Percentiles rank a stretch among this genome's conserved stretches.
Conservation (phyloP, 768 basidiomycete genomes). For the Termitomyces bulborhizus region DNA sequence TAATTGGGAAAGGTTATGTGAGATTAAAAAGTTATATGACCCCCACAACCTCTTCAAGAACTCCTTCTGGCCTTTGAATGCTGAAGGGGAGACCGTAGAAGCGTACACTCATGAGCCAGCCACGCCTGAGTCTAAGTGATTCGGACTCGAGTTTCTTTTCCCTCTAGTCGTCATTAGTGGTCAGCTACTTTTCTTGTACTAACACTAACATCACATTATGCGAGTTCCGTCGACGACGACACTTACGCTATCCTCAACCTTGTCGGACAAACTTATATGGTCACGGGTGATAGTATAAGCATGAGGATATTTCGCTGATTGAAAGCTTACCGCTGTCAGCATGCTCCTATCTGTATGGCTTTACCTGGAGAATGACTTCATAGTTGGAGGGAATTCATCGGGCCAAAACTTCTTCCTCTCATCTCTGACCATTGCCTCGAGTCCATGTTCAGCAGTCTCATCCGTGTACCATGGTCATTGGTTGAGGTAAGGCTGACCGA, state of each 20-base stretch:
- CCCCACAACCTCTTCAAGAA: constrained; percentile 72
- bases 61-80: constrained; percentile 74
- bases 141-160: neutral
- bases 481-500: neutral
- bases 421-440: neutral
- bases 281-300: neutral
- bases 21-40: constrained; percentile 73
- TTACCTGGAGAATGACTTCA: neutral
- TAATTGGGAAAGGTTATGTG: constrained; percentile 66
- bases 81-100: constrained; percentile 46
- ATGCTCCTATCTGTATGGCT: neutral
- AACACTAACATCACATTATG: neutral
- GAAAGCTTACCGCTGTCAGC: neutral
- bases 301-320: too few species aligned
- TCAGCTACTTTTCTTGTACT: neutral
- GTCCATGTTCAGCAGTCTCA: neutral
- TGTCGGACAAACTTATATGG: neutral
- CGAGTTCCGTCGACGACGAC: too few species aligned
- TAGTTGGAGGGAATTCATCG: neutral
- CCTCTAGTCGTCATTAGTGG: neutral
- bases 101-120: constrained; percentile 59
- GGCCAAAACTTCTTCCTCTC: neutral
- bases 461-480: neutral
- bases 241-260: neutral
- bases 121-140: constrained; percentile 24